Evolutionary conservation across 257 asterid genomes (phyloP), one percentile per base, ranked within the genome.

Genomic region (Anisodus acutangulus): DNA sequence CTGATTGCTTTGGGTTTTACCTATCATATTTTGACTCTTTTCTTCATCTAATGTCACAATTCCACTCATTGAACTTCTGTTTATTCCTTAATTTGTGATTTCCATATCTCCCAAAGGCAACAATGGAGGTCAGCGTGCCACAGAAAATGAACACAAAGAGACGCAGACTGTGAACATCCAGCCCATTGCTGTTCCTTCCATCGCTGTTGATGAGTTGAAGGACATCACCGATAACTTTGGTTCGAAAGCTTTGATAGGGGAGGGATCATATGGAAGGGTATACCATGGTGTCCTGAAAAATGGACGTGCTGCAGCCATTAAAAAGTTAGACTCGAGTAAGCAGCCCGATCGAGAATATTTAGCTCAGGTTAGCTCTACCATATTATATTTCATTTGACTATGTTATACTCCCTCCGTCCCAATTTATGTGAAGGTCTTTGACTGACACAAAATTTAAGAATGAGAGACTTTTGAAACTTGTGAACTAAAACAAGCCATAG

Each of bases 261-360:
- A 95, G 85, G 98, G 98, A 72, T 95, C 98, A 13, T 95, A 95
- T 80, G 98, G 98, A 85, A 90, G 97, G 89, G 98, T 95, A 64
- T 95, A 95, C 86, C 91, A 88, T 39, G 98, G 97, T 74, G 85
- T 83, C 84, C 89, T 93, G 58, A 93, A 85, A 74, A 92, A 64
- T 84, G 93, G 92, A 7, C 87, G 88, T 69, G 92, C 92, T 83
- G 95, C 95, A 83, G 98, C 98, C 37, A 91, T 95, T 37, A 95
- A 95, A 87, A 95, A 95, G 86, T 86, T 95, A 89, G 98, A 95
- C 59, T 87, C 95, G 4, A 92, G 95, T 89, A 92, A 92, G 86
- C 98, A 95, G 80, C 98, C 97, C 37, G 98, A 95, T 79, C 93
- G 94, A 13, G 98, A 95, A 85, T 92, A 93, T 84, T 85, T 93